Base-by-base conservation (phyloP, 371 early-diverging fungal species). In the Mortierella sp. region DNA sequence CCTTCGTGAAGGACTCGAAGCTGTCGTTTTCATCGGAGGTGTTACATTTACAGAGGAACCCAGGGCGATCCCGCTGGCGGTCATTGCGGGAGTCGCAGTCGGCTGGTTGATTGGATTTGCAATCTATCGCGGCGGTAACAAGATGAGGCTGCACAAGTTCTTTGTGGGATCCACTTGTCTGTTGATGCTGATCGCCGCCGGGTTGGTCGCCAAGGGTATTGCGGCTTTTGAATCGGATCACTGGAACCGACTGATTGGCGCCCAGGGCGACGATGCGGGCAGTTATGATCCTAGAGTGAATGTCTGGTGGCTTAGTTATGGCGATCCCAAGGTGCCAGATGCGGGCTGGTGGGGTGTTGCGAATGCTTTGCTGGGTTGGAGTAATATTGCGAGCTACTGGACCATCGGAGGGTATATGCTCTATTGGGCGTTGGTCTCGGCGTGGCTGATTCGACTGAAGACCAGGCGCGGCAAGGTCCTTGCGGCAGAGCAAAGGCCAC, bases 1-100 rank as follows among this genome's bases (percentile, higher is more conserved):
- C 1, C 78, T 93, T 39, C 84, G 95, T 27, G 94, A 94, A 82
- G 93, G 93, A 6, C 82, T 95, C 31, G 93, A 93, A 76, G 87
- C 91, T 17, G 84, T 95, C 6, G 87, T 95, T 1, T 92, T 94
- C 75, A 86, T 94, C 49, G 93, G 89, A 57, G 95, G 94, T 43
- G 93, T 94, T 6, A 86, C 91, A 0, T 78, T 93, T 30, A 79
- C 85, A 42, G 87, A 89, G 28, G 72, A 82, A 17, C 86, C 89
- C 3, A 82, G 83, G 28, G 84, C 93, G 2, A 89, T 95, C 58
- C 95, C 95, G 15, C 75, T 93, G 41, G 90, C 95, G 12, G 90
- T 87, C 34, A 75, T 92, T 19, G 79, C 79, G 34, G 95, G 95
- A 5, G 60, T 93, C 34, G 21, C 89, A 3, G 72, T 86, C 46